A percentile compares a stretch with the other conserved stretches of the same genome.
phyloP scores from a whole-genome alignment of 768 basidiomycete species.

The Nidularia pulvinata region DNA sequence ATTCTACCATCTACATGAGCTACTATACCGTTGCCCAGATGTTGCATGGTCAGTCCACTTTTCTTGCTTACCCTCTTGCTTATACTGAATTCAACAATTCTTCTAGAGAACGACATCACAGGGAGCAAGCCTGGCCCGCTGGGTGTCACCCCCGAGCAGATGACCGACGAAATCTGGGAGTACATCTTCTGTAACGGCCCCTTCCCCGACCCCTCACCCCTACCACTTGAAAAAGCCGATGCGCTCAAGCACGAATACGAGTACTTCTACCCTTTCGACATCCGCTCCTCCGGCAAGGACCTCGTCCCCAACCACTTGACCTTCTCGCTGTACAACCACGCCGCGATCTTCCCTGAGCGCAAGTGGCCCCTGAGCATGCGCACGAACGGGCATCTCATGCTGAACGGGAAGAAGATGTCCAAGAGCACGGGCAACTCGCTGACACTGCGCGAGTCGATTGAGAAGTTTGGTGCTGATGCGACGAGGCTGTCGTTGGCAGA shows the following conservation, averaged over 20 bases:
- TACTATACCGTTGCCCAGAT: conserved; percentile 96
- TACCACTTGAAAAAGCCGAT: conserved; percentile 79
- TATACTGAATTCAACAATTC: conserved; percentile 1
- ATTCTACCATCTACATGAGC: conserved; percentile 98
- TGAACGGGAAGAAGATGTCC: conserved; percentile 99
- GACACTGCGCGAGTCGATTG: conserved; percentile 84
- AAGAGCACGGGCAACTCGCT: conserved; percentile 97
- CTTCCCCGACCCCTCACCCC: conserved; percentile 65
- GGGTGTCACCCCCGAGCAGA: conserved; percentile 84
- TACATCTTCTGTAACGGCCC: conserved; percentile 84
- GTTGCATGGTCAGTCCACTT: conserved; percentile 70
- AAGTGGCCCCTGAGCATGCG: conserved; percentile 94
- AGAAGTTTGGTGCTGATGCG: conserved; percentile 97
- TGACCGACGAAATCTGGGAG: conserved; percentile 99
- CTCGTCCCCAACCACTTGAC: conserved; percentile 95
- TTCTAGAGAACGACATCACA: conserved; percentile 66
- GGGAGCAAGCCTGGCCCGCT: conserved; percentile 81
- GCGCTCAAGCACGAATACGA: conserved; percentile 87
- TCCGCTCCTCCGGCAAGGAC: conserved; percentile 98
- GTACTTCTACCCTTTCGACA: conserved; percentile 98
- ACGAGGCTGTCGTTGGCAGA: conserved; percentile 92
- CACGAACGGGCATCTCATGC: conserved; percentile 93
- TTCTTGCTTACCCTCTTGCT: neutral
- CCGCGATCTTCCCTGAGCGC: conserved; percentile 90
- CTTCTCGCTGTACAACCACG: conserved; percentile 93